phyloP scores from a whole-genome alignment of 2,329 filamentous ascomycete species.

The Verticillium dahliae region DNA sequence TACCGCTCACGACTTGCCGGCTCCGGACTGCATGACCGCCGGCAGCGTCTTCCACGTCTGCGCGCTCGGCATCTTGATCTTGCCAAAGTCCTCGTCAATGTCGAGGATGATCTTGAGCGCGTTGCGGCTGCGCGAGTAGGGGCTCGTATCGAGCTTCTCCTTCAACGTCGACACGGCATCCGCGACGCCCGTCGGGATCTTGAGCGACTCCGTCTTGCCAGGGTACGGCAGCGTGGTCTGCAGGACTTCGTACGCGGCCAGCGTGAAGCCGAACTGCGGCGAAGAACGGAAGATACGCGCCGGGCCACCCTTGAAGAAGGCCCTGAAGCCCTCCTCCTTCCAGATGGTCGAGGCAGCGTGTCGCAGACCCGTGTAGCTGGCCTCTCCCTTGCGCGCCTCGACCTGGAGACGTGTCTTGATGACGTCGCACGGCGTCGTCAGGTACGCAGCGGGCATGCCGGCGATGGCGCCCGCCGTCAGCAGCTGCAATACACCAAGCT shows the following conservation, averaged over 20 bases:
- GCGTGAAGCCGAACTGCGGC: slow-evolving; percentile 95
- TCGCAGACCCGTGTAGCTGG: slow-evolving; percentile 76
- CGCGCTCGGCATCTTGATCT: slow-evolving; percentile 53
- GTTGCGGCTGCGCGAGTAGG: slow-evolving; percentile 65
- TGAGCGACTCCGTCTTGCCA: slow-evolving; percentile 49
- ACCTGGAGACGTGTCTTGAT: slow-evolving; percentile 99
- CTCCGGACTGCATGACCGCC: slow-evolving; percentile 28
- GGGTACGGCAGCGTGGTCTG: slow-evolving; percentile 77
- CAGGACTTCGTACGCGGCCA: slow-evolving; percentile 89
- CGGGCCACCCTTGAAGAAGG: slow-evolving; percentile 98
- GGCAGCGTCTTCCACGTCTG: slow-evolving; percentile 48
- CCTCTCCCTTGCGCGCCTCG: slow-evolving; percentile 92
- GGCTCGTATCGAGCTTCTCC: slow-evolving; percentile 50
- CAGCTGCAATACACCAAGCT: slow-evolving; percentile 83
- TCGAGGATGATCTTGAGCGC: slow-evolving; percentile 94
- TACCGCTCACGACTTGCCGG: neutral
- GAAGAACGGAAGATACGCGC: slow-evolving; percentile 92
- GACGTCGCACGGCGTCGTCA: slow-evolving; percentile 95
- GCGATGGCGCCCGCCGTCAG: slow-evolving; percentile 92
- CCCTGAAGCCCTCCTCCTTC: slow-evolving; percentile 87
- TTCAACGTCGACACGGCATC: slow-evolving; percentile 59
- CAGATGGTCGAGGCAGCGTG: slow-evolving; percentile 80
- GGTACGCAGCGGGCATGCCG: slow-evolving; percentile 85
- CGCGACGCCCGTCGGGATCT: slow-evolving; percentile 50
- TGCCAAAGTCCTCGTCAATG: slow-evolving; percentile 87